Conservation (phyloP, 352 stramenopile species). For the Pseudoperonospora humuli region DNA sequence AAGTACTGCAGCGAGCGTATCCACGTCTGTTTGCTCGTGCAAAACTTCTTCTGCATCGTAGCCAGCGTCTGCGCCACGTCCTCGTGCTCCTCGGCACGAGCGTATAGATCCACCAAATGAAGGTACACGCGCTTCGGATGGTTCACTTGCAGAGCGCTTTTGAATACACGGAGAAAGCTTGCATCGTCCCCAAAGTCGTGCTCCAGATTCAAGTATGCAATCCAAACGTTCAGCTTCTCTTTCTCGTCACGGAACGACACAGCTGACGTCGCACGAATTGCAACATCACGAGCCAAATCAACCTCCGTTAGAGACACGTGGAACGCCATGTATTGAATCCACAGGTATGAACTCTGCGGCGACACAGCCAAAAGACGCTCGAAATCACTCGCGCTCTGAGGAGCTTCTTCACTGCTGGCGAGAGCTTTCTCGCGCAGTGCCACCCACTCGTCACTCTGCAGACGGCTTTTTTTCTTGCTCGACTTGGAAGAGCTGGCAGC, state of each 20-base stretch:
- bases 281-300: slow-evolving; percentile 88
- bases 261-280: slow-evolving; percentile 86
- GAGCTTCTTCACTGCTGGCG: slow-evolving; percentile 86
- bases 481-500: slow-evolving; percentile 73
- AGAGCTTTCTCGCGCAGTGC: slow-evolving; percentile 90
- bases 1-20: slow-evolving; percentile 82
- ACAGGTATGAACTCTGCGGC: slow-evolving; percentile 93
- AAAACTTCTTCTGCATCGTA: slow-evolving; percentile 90
- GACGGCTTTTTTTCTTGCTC: slow-evolving; percentile 85
- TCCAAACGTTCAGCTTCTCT: slow-evolving; percentile 97
- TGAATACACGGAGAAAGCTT: slow-evolving; percentile 88
- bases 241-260: slow-evolving; percentile 94
- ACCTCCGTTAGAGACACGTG: slow-evolving; percentile 93
- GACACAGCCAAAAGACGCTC: slow-evolving; percentile 91
- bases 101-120: slow-evolving; percentile 90
- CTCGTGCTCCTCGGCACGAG: slow-evolving; percentile 48
- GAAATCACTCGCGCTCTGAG: slow-evolving; percentile 91
- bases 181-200: slow-evolving; percentile 92
- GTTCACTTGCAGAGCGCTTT: slow-evolving; percentile 89
- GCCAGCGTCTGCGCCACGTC: slow-evolving; percentile 67
- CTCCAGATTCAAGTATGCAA: slow-evolving; percentile 93
- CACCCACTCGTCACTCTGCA: slow-evolving; percentile 92
- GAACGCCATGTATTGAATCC: slow-evolving; percentile 98
- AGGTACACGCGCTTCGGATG: slow-evolving; percentile 94
- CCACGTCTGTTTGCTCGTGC: slow-evolving; percentile 87